Evolutionary conservation across 805 yeast species (phyloP).

Genomic region (Ogataea populi-albae): DNA sequence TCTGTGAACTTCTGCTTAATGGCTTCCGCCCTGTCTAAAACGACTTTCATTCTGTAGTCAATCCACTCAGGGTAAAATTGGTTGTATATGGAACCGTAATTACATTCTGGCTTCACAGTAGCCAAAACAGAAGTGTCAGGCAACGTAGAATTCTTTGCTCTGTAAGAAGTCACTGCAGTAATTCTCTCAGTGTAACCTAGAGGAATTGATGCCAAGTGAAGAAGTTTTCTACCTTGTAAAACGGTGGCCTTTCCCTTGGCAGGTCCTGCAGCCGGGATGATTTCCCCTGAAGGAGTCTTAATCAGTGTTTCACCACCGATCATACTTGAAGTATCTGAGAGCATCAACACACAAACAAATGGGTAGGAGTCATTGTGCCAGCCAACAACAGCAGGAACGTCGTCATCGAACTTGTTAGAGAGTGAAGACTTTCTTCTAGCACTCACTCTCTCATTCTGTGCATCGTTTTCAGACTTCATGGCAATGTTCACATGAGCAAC

Average conservation of each 20-base stretch:
- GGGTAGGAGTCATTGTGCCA: constrained; percentile 68
- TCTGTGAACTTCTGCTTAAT: constrained; percentile 26
- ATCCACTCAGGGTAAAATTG: constrained; percentile 41
- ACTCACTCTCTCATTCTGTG: constrained; percentile 29
- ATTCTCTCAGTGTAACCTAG: constrained; percentile 40
- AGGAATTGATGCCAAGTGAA: constrained; percentile 48
- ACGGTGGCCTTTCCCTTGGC: constrained; percentile 49
- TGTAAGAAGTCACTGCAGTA: constrained; percentile 41
- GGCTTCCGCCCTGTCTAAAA: constrained; percentile 31
- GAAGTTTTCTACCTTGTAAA: constrained; percentile 45
- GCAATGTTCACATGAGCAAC: constrained; percentile 52
- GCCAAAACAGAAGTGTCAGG: constrained; percentile 40
- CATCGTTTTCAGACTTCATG: constrained; percentile 38
- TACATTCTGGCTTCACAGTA: constrained; percentile 40
- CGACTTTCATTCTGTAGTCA: constrained; percentile 36
- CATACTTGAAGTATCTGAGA: constrained; percentile 56
- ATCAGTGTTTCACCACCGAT: constrained; percentile 60
- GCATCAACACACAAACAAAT: constrained; percentile 62
- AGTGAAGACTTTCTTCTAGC: constrained; percentile 26
- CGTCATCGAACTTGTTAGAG: constrained; percentile 26
- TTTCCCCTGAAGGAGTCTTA: constrained; percentile 41
- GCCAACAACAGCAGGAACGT: constrained; percentile 54
- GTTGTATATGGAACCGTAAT: constrained; percentile 36
- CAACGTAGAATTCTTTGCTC: constrained; percentile 37
- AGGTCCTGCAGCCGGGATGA: constrained; percentile 38